Base-by-base conservation (phyloP, 768 basidiomycete genomes). In the Tremella fuciformis region DNA sequence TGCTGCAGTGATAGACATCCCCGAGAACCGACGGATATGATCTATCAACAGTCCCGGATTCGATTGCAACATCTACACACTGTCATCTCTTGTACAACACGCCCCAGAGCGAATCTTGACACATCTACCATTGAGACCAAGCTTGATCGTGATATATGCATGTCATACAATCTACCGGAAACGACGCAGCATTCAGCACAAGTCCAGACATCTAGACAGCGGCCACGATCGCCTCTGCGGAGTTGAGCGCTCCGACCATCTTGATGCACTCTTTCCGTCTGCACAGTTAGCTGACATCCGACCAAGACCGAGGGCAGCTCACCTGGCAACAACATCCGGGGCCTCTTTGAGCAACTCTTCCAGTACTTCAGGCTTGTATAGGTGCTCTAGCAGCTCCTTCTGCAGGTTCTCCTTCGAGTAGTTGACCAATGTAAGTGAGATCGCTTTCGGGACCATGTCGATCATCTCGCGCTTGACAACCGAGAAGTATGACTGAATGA, bases 401-500 rank as follows among this genome's bases (percentile, higher is more conserved):
- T 99, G 96, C 59, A 99, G 80, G 76, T 89, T 85, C 79, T 98
- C 96, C 78, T 96, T 97, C 59, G 93, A 86, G 77, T 86, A 86
- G 74, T 85, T 88, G 50, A 99, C 94, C 37, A 98, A 84, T 15
- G 90, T 97, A 63, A 89, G 80, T 9, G 88, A 85, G 75, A 96
- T 91, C 16, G 90, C 90, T 78, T 99, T 99, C 8, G 94, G 94
- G 22, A 98, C 89, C 91, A 96, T 96, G 78, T 98, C 94, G 70
- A 98, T 98, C 89, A 98, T 91, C 79, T 97, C 94, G 58, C 71
- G 63, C 50, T 99, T 98, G 55, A 97, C 91, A 65, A 97, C 92
- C 80, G 96, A 92, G 83, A 88, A 97, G 79, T 97, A 97, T 3
- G 91, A 96, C 76, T 88, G 84, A 69, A 98, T 98, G 72, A 99